These are phyloP conservation scores for Aotearoamyces nothofagi DNA, from an alignment of 2,329 filamentous ascomycete species.

Conservation along the genomic window DNA sequence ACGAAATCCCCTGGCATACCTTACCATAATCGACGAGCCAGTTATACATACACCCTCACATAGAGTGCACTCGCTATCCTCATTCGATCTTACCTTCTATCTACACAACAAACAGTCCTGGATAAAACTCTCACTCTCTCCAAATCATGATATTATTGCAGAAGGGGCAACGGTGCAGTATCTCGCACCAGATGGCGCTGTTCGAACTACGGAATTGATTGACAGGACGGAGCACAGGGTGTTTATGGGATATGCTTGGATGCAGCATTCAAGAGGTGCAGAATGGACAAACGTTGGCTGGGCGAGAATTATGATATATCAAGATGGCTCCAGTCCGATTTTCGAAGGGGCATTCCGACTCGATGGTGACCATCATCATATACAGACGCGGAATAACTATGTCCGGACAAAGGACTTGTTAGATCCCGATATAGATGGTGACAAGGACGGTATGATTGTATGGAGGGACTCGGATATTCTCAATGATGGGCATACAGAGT, in stretches of 20 bases:
- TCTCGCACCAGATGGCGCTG: constrained; percentile 53
- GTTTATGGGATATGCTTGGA: constrained; percentile 66
- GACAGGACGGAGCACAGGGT: constrained; percentile 63
- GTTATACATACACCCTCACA: constrained; percentile 66
- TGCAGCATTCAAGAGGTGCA: constrained; percentile 39
- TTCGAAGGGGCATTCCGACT: constrained; percentile 87
- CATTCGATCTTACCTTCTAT: constrained; percentile 74
- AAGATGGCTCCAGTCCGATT: constrained; percentile 62
- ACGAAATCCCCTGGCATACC: constrained; percentile 61
- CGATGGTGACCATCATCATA: constrained; percentile 69
- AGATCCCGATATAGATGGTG: constrained; percentile 45
- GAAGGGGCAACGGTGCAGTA: constrained; percentile 62
- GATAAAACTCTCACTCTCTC: constrained; percentile 68
- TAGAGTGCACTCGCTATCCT: constrained; percentile 63
- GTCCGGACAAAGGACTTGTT: constrained; percentile 51
- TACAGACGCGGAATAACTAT: constrained; percentile 65
- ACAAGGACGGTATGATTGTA: constrained; percentile 66
- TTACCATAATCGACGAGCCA: constrained; percentile 60
- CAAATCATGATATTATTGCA: constrained; percentile 80
- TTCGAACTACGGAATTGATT: constrained; percentile 52
- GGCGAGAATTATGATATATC: constrained; percentile 65
- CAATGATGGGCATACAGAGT: constrained; percentile 32
- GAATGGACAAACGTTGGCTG: constrained; percentile 75
- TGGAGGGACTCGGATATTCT: constrained; percentile 86
- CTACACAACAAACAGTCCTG: constrained; percentile 51